Conservation (phyloP, 1,139 yeast genomes). For the Magnusiomyces sp. region DNA sequence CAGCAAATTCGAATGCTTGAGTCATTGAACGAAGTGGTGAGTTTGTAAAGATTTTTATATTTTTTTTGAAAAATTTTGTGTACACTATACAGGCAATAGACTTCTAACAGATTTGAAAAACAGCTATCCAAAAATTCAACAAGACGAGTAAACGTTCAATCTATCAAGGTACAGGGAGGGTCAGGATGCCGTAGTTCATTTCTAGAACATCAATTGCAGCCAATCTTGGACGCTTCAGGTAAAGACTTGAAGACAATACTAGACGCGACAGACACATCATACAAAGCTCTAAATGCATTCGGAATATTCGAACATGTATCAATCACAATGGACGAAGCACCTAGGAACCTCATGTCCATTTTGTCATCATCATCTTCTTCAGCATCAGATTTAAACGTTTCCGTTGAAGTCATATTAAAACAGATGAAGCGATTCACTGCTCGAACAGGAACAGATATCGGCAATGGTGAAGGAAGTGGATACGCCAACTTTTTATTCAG, state of each 20-base stretch:
- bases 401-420: slow-evolving; percentile 20
- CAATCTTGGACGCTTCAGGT: slow-evolving; percentile 37
- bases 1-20: slow-evolving; percentile 3
- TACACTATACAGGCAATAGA: not conserved
- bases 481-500: slow-evolving; percentile 61
- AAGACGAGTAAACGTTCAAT: slow-evolving; percentile 27
- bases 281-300: slow-evolving; percentile 27
- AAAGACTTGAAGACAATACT: slow-evolving; percentile 25
- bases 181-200: slow-evolving; percentile 46
- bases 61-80: not conserved
- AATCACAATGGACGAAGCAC: slow-evolving; percentile 34
- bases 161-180: slow-evolving; percentile 51
- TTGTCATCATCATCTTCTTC: slow-evolving; percentile 5
- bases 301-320: slow-evolving; percentile 41
- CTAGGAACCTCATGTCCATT: slow-evolving; percentile 17
- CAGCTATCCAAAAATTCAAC: slow-evolving; percentile 17
- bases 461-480: slow-evolving; percentile 95
- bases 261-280: slow-evolving; percentile 26
- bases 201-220: slow-evolving; percentile 45
- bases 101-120: not conserved
- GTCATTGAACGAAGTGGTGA: slow-evolving; percentile 1
- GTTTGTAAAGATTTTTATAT: not conserved
- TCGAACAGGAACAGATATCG: slow-evolving; percentile 86
- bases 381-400: slow-evolving; percentile 14
- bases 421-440: slow-evolving; percentile 47